These are phyloP conservation scores for Backusella tuberculispora DNA, from an alignment of 192 early-diverging fungal genomes.

Conservation along the genomic window DNA sequence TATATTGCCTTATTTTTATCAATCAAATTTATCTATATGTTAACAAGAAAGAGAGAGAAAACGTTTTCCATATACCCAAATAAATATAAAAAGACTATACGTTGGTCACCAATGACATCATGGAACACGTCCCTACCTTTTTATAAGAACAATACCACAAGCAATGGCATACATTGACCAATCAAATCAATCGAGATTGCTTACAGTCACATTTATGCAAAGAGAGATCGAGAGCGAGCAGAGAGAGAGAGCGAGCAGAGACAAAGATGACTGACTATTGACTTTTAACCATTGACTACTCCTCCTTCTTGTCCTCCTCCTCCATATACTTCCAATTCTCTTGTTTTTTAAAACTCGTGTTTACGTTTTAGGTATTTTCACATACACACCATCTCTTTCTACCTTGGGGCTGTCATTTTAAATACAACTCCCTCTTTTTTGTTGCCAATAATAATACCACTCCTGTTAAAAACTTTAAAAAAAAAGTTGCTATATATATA, in stretches of 20 bases:
- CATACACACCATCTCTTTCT: not conserved
- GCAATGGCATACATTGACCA: not conserved
- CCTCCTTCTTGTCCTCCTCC: not conserved
- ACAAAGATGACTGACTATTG: too few relatives aligned
- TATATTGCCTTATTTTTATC: too few relatives aligned
- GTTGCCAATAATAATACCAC: not conserved
- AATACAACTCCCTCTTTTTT: conserved; percentile 15
- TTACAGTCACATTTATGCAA: not conserved
- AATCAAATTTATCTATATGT: too few relatives aligned
- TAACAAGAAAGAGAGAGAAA: too few relatives aligned
- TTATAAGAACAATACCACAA: too few relatives aligned
- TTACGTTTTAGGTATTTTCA: not conserved
- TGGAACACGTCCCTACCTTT: not conserved
- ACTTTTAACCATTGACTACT: not conserved
- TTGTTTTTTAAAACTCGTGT: not conserved
- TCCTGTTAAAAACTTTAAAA: not conserved
- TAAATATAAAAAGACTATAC: too few relatives aligned
- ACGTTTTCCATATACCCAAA: too few relatives aligned
- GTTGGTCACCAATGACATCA: too few relatives aligned
- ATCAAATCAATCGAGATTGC: not conserved
- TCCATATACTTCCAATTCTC: not conserved
- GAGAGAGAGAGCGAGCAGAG: too few relatives aligned
- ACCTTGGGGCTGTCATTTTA: conserved; percentile 10
- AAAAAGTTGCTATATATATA: not conserved
- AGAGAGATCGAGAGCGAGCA: not conserved